A percentile compares a stretch with the other conserved stretches of the same genome.
These are phyloP conservation scores for Aspergillus texensis DNA, from an alignment of 2,329 filamentous ascomycete genomes.

Conservation along the genomic window DNA sequence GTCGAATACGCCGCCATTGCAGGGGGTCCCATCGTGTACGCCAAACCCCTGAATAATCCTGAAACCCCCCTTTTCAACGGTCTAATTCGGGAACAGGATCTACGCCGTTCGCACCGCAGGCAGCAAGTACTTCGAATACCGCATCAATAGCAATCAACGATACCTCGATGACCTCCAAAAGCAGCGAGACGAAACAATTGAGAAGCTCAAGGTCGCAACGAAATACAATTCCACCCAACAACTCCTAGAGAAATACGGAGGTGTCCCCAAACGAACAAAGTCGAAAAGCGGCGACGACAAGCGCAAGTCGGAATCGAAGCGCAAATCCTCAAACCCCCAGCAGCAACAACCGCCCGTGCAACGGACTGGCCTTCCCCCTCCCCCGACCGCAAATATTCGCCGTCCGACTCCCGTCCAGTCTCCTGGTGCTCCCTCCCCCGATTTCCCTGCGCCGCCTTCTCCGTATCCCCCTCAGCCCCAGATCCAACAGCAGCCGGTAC, in stretches of 20 bases:
- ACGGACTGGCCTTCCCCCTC: constrained; percentile 60
- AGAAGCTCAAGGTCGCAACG: constrained; percentile 91
- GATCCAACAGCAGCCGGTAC: constrained; percentile 16
- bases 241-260: constrained; percentile 91
- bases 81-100: constrained; percentile 61
- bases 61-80: background rate
- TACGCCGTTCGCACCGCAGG: constrained; percentile 70
- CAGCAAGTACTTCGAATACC: constrained; percentile 76
- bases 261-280: constrained; percentile 49
- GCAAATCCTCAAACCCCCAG: constrained; percentile 21
- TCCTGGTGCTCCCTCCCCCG: constrained; percentile 17
- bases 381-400: constrained; percentile 67
- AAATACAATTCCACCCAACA: constrained; percentile 95
- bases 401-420: constrained; percentile 23
- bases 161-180: constrained; percentile 74
- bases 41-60: constrained; percentile 7
- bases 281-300: constrained; percentile 29
- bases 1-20: constrained; percentile 78
- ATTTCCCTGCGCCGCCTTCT: constrained; percentile 27
- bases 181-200: constrained; percentile 83
- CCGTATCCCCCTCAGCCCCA: constrained; percentile 29
- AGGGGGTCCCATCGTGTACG: constrained; percentile 77
- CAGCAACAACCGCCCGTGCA: constrained; percentile 36
- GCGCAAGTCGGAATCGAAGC: constrained; percentile 25
- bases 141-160: constrained; percentile 68